phyloP scores from a whole-genome alignment of 1,139 yeast genomes.

The Suhomyces atakaporum region DNA sequence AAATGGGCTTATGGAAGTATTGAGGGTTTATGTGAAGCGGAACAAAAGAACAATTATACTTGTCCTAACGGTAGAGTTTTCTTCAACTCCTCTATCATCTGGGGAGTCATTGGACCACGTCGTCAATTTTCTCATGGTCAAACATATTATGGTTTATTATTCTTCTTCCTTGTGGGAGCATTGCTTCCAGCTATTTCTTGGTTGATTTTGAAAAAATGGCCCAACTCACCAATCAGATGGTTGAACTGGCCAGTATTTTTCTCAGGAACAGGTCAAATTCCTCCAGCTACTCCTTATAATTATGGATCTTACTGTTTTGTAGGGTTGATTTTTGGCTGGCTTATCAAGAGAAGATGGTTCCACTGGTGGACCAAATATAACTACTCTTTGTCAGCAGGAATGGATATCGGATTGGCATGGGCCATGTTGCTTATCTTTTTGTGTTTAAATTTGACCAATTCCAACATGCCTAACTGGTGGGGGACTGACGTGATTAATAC shows the following conservation, averaged over 20 bases:
- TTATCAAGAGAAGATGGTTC: slow-evolving; percentile 42
- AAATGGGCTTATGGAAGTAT: slow-evolving; percentile 49
- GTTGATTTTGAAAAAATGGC: slow-evolving; percentile 51
- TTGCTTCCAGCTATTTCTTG: slow-evolving; percentile 43
- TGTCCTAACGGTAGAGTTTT: slow-evolving; percentile 49
- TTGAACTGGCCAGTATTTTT: slow-evolving; percentile 51
- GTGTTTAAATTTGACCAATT: slow-evolving; percentile 32
- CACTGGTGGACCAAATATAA: slow-evolving; percentile 71
- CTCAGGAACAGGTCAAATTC: slow-evolving; percentile 50
- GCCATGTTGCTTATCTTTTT: slow-evolving; percentile 52
- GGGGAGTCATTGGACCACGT: slow-evolving; percentile 51
- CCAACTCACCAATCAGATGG: slow-evolving; percentile 47
- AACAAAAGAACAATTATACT: slow-evolving; percentile 41
- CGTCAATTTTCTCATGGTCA: slow-evolving; percentile 43
- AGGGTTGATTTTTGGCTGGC: slow-evolving; percentile 36
- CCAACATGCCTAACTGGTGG: slow-evolving; percentile 56
- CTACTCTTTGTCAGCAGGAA: slow-evolving; percentile 58
- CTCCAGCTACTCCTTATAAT: slow-evolving; percentile 50
- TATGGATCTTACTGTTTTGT: slow-evolving; percentile 43
- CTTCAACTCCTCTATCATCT: slow-evolving; percentile 48
- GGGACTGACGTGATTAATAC: slow-evolving; percentile 47
- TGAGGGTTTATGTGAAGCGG: slow-evolving; percentile 47
- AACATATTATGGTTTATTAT: slow-evolving; percentile 40
- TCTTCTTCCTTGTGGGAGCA: slow-evolving; percentile 45
- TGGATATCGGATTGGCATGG: slow-evolving; percentile 58